Evolutionary conservation across 257 asterid species (phyloP), one percentile per base, ranked within the genome.

Genomic region (Nicotiana tabacum): DNA sequence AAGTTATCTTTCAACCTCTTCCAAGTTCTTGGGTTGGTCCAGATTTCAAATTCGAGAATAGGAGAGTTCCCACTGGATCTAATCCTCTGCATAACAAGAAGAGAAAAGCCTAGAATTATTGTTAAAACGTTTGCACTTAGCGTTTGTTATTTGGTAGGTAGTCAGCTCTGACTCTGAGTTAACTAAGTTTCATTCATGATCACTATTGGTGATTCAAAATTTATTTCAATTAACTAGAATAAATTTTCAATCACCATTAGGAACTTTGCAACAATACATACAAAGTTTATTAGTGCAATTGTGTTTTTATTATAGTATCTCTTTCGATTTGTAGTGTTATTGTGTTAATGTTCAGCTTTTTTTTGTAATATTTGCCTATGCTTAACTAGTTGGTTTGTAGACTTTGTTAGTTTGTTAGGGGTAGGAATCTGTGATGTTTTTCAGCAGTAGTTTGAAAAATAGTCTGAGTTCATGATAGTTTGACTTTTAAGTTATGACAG

Each of bases 21-120:
- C 30, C 62, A 15, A 67, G 79, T 53, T 32, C 84, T 33, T n/a
- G 55, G 43, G 55, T 37, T 70, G 72, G 21, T 29, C 11, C 18
- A 32, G 72, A 32, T 60, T 56, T 82, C 55, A 62, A 33, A 48
- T 69, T 74, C 3, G 81, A 69, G 43, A 82, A 53, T 24, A 77
- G 84, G 53, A 82, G 77, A 57, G 80, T 67, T 77, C 84, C 84
- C 58, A 82, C 84, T 24, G 84, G 84, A 70, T 82, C 84, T 68
- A 82, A 82, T 58, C 84, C 84, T 4, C 58, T 82, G 32, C 84
- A 82, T 74, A 82, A 82, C 81, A 82, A 82, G 81, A 77, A 77
- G 64, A 56, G 58, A 57, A 65, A 30, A 24, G 29, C n/a, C 27
- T 18, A 16, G 78, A 18, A 32, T 37, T 15, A 70, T 17, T 18